A percentile compares a stretch with the other conserved stretches of the same genome.
Conservation (phyloP, 768 basidiomycete genomes). For the Trametes elegans region DNA sequence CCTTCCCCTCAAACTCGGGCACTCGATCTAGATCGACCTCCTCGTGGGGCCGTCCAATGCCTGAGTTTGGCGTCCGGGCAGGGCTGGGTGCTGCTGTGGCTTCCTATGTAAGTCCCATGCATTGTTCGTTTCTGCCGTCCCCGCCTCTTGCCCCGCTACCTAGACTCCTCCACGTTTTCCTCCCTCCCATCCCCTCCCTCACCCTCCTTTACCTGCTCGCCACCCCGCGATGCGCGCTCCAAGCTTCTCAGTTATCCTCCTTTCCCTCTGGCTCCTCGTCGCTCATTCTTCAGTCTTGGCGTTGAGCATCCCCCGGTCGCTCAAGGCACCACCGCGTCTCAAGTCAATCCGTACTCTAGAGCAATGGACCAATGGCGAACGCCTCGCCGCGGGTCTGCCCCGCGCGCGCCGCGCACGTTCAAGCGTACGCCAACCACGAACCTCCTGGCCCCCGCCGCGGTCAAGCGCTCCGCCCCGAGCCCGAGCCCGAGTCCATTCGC, state of each 20-base stretch:
- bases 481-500: constrained; percentile 10
- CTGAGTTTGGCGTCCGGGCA: constrained; percentile 3
- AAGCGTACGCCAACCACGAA: constrained; percentile 11
- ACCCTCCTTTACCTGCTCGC: background rate
- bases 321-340: background rate
- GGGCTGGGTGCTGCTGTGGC: background rate
- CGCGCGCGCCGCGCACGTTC: constrained; percentile 11
- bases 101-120: background rate
- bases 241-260: constrained; percentile 3
- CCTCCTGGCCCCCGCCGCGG: background rate
- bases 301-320: constrained; percentile 1
- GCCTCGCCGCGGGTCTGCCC: constrained; percentile 20
- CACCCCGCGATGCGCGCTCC: constrained; percentile 5
- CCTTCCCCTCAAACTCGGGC: constrained; percentile 1
- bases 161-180: background rate
- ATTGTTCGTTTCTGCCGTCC: background rate
- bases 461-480: constrained; percentile 12
- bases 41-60: constrained; percentile 13
- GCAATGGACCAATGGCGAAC: constrained; percentile 16
- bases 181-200: background rate
- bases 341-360: background rate
- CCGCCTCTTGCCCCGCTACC: background rate
- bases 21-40: constrained; percentile 6
- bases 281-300: background rate
- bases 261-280: constrained; percentile 2